Conservation (phyloP, 225 moss, liverwort and hornwort species). For the Pseudisothecium myosuroides region DNA sequence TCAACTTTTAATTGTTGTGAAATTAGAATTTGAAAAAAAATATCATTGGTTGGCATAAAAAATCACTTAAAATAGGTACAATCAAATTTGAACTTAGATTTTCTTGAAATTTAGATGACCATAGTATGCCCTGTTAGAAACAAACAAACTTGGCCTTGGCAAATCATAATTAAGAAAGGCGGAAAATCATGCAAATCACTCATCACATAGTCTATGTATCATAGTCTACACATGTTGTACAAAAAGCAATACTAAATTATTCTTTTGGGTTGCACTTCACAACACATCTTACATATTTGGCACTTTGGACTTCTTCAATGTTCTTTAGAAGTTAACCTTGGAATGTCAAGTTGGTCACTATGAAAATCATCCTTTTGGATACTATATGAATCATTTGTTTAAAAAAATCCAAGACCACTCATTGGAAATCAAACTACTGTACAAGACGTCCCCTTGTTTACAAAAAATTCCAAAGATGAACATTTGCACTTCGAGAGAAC, state of each 20-base stretch:
- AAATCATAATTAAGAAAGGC: not conserved
- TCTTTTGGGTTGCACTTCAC: not conserved
- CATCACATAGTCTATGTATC: not conserved
- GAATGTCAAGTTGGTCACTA: rapidly evolving
- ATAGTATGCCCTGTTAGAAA: rapidly evolving
- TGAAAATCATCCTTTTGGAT: rapidly evolving
- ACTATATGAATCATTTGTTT: rapidly evolving
- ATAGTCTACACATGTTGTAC: not conserved
- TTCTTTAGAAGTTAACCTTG: rapidly evolving
- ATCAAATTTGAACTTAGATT: not conserved
- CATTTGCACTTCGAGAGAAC: rapidly evolving
- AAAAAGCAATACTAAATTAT: not conserved
- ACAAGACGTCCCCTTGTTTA: rapidly evolving
- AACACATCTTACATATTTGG: not conserved
- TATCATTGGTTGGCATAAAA: not conserved
- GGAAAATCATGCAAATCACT: not conserved
- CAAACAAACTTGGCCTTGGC: rapidly evolving
- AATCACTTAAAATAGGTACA: not conserved
- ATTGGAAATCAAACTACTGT: not conserved
- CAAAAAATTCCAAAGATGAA: not conserved
- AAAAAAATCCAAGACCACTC: rapidly evolving
- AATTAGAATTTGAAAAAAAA: not conserved
- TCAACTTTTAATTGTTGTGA: not conserved
- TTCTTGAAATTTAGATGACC: not conserved
- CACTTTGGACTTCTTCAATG: no score